phyloP scores from a whole-genome alignment of 495 filamentous ascomycete species.

The Haplographium delicatum region DNA sequence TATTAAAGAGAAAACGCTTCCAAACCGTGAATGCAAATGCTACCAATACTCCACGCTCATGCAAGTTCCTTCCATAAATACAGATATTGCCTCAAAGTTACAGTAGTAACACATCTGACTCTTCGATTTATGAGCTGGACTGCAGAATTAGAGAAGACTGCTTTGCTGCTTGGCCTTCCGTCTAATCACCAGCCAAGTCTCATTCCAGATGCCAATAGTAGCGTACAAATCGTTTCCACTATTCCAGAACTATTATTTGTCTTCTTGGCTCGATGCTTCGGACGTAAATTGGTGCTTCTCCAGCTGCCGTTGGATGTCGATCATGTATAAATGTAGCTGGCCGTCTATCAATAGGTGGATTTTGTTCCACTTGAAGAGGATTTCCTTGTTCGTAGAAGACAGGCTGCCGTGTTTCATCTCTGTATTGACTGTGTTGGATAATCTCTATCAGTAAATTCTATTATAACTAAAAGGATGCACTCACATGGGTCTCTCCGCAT shows the following conservation, averaged over 20 bases:
- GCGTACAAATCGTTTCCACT: too few species aligned
- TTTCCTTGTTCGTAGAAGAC: background rate
- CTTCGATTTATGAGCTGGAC: too few species aligned
- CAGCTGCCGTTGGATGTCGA: background rate
- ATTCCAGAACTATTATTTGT: constrained; percentile 13
- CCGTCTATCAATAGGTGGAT: background rate
- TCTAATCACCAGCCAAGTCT: too few species aligned
- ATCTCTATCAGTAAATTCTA: background rate
- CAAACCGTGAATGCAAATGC: too few species aligned
- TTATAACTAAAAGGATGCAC: background rate
- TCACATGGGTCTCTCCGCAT: constrained; percentile 24
- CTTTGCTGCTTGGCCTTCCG: too few species aligned
- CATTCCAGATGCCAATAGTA: too few species aligned
- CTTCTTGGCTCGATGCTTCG: constrained; percentile 6
- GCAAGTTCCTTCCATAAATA: too few species aligned
- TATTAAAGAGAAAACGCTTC: too few species aligned
- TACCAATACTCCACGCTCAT: background rate
- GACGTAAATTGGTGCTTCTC: constrained; percentile 1
- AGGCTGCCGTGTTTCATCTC: constrained; percentile 3
- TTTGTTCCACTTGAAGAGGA: background rate
- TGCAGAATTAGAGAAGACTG: too few species aligned
- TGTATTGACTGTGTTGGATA: background rate
- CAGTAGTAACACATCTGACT: too few species aligned
- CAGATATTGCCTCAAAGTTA: too few species aligned
- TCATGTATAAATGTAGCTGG: background rate